A percentile compares a stretch with the other conserved stretches of the same genome.
phyloP scores from a whole-genome alignment of 257 asterid species.

The Ehretia macrophylla region DNA sequence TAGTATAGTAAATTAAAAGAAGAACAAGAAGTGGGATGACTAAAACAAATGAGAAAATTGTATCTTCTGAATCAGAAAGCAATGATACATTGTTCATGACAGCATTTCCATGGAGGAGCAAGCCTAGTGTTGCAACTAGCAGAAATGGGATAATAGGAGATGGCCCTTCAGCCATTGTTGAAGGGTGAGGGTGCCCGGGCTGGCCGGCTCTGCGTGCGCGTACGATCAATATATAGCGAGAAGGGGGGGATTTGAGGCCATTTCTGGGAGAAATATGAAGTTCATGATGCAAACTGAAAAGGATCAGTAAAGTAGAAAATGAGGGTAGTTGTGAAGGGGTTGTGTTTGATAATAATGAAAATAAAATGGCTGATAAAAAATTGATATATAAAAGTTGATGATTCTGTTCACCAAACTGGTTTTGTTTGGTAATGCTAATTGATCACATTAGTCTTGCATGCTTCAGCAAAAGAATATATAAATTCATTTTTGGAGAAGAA shows the following conservation, averaged over 20 bases:
- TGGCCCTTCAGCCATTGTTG: slow-evolving; percentile 41
- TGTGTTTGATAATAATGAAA: slow-evolving; percentile 4
- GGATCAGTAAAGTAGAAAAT: neutral
- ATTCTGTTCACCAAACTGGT: slow-evolving; percentile 41
- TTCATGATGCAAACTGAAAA: neutral
- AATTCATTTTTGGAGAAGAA: neutral
- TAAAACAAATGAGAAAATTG: slow-evolving; percentile 37
- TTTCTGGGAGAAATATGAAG: neutral
- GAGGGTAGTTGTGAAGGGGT: slow-evolving; percentile 19
- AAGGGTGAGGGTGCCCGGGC: slow-evolving; percentile 6
- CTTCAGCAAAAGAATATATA: slow-evolving; percentile 3
- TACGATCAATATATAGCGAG: slow-evolving; percentile 12
- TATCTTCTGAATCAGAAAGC: slow-evolving; percentile 38
- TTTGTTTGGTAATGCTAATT: slow-evolving; percentile 34
- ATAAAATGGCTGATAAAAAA: too few species aligned
- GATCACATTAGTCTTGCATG: slow-evolving; percentile 27
- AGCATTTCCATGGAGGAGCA: slow-evolving; percentile 49
- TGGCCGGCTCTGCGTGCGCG: slow-evolving; percentile 2
- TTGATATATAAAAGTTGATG: slow-evolving; percentile 25
- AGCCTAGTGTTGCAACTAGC: slow-evolving; percentile 46
- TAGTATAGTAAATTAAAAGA: slow-evolving; percentile 32
- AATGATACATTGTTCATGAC: slow-evolving; percentile 30
- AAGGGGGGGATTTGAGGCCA: neutral
- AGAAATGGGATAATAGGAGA: slow-evolving; percentile 63
- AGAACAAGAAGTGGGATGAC: slow-evolving; percentile 41